Base-by-base conservation (phyloP, 2,329 filamentous ascomycete genomes). In the Xylariaceae sp. region DNA sequence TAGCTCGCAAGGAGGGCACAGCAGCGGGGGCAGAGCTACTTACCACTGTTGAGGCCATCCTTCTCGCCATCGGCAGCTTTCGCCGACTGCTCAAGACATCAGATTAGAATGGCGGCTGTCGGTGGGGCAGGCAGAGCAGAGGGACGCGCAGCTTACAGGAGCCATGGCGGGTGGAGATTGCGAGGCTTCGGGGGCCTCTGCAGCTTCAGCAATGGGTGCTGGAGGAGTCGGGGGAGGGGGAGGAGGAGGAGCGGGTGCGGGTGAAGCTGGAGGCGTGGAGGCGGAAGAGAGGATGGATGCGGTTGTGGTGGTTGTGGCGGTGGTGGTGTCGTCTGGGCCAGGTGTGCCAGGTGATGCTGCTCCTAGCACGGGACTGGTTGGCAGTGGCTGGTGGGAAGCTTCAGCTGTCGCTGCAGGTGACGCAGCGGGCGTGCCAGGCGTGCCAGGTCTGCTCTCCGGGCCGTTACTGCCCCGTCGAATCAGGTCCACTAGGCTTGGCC, bases 401-500 rank as follows among this genome's bases (percentile, higher is more conserved):
- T 43, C 37, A 45, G 42, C 38, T 38, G 37, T 31, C 32, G 40
- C 35, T 33, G 29, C 40, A 44, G 40, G 44, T 49, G 47, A 47
- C 42, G 42, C 49, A 49, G n/a, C n/a, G n/a, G 45, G 26, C 19
- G 38, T 22, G 13, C 21, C 37, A 35, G 43, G 32, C 27, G 43
- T 51, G 39, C 44, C 36, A 35, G 38, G 35, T 14, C 41, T 41
- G 33, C 43, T 48, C 21, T 35, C 39, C 42, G 43, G 38, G 38
- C 30, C 37, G 19, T 26, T 42, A 43, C 42, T 48, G 43, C 37
- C 49, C 42, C 45, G 46, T 50, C 45, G 58, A 38, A 67, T 56
- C 39, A 74, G 60, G 40, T 73, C 69, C 55, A 74, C 63, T 46
- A 74, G 56, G 42, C 68, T 72, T 47, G 65, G 68, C 58, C 68